phyloP scores from a whole-genome alignment of 2,329 filamentous ascomycete genomes.

The Paradendryphiella salina region DNA sequence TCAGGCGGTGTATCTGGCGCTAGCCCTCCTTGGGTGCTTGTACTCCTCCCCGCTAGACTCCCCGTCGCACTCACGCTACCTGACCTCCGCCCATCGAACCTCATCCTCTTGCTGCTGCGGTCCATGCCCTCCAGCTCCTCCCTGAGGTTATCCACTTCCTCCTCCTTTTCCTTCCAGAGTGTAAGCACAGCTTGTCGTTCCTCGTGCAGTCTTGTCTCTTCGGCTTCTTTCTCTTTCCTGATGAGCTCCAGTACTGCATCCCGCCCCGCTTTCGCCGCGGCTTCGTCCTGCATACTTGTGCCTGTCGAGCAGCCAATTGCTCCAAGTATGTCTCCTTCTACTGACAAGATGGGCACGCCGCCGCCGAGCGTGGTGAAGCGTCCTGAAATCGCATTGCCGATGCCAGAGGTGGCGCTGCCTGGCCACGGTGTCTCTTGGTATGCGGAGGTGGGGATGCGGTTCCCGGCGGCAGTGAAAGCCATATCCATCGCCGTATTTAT shows the following conservation, averaged over 20 bases:
- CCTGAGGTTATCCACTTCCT: slow-evolving; percentile 21
- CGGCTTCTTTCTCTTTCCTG: slow-evolving; percentile 20
- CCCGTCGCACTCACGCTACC: slow-evolving; percentile 17
- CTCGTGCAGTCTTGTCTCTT: slow-evolving; percentile 22
- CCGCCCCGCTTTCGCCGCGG: slow-evolving; percentile 55
- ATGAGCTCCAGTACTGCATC: slow-evolving; percentile 50
- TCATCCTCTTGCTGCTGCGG: slow-evolving; percentile 26
- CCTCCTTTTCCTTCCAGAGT: slow-evolving; percentile 32
- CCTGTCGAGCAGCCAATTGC: slow-evolving; percentile 59
- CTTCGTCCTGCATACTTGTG: slow-evolving; percentile 57
- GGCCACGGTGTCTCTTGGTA: slow-evolving; percentile 57
- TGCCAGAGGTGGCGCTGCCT: slow-evolving; percentile 54
- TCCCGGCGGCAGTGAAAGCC: slow-evolving; percentile 59
- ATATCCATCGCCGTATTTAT: slow-evolving; percentile 66
- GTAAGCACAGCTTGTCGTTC: slow-evolving; percentile 27
- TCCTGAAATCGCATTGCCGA: slow-evolving; percentile 54
- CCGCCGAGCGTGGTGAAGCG: slow-evolving; percentile 58
- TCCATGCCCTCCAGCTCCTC: slow-evolving; percentile 28
- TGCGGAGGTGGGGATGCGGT: slow-evolving; percentile 54
- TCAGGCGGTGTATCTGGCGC: slow-evolving; percentile 29
- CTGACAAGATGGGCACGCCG: slow-evolving; percentile 55
- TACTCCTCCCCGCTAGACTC: slow-evolving; percentile 12
- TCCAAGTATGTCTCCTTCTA: slow-evolving; percentile 54
- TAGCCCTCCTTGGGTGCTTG: slow-evolving; percentile 17
- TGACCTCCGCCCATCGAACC: slow-evolving; percentile 20